A percentile compares a stretch with the other conserved stretches of the same genome.
Evolutionary conservation across 2,329 filamentous ascomycete species (phyloP).

Genomic region (Hypoxylon sp.): DNA sequence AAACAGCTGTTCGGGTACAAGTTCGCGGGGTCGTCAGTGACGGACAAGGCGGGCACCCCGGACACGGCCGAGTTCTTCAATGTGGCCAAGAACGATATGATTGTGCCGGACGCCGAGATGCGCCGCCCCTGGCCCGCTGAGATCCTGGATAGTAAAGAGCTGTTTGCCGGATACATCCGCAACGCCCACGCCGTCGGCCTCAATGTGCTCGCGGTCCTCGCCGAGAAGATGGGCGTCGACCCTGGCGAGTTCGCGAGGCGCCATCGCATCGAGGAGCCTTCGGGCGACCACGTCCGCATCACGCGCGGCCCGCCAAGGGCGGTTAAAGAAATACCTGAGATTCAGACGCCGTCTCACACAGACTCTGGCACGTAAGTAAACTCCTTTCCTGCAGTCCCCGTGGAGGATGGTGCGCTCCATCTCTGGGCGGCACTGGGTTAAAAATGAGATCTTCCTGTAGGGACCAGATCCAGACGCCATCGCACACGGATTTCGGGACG

Average conservation of each 20-base stretch:
- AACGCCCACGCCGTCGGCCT: slow-evolving; percentile 49
- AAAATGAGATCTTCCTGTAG: not conserved
- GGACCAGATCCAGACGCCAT: not conserved
- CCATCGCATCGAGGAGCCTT: slow-evolving; percentile 48
- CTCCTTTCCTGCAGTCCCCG: not conserved
- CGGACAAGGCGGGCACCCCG: slow-evolving; percentile 45
- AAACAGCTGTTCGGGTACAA: slow-evolving; percentile 52
- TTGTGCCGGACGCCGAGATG: slow-evolving; percentile 43
- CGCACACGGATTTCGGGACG: slow-evolving; percentile 4
- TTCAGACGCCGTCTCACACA: slow-evolving; percentile 51
- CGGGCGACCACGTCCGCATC: slow-evolving; percentile 51
- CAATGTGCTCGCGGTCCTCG: slow-evolving; percentile 47
- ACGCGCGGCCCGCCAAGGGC: slow-evolving; percentile 49
- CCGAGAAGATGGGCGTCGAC: slow-evolving; percentile 46
- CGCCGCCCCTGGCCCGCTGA: slow-evolving; percentile 45
- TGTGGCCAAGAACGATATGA: slow-evolving; percentile 51
- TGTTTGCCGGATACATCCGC: slow-evolving; percentile 47
- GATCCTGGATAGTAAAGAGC: slow-evolving; percentile 40
- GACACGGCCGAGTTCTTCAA: slow-evolving; percentile 54
- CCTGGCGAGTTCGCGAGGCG: slow-evolving; percentile 43
- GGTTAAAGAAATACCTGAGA: slow-evolving; percentile 49
- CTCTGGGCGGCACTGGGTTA: not conserved
- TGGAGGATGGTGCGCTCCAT: not conserved
- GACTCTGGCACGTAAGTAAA: slow-evolving; percentile 53
- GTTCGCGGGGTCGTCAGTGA: slow-evolving; percentile 45